phyloP scores from a whole-genome alignment of 1,284 basidiomycete species.

The Ustilago vetiveriae region DNA sequence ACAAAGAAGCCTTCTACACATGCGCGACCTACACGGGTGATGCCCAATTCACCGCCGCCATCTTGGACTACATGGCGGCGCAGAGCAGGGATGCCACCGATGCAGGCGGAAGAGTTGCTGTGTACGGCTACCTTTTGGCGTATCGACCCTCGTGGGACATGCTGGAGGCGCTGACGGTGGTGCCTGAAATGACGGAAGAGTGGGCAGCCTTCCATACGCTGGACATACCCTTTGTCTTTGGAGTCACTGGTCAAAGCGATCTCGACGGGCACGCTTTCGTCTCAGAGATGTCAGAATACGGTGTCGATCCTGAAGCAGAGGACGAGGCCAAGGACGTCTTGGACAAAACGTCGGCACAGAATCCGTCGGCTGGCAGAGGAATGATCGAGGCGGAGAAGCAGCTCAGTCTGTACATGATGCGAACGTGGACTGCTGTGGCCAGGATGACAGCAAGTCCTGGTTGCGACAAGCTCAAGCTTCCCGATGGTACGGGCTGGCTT shows the following conservation, averaged over 20 bases:
- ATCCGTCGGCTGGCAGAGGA: neutral
- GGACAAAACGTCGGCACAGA: neutral
- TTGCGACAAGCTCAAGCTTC: conserved; percentile 3
- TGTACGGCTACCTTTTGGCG: conserved; percentile 40
- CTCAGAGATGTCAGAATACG: conserved; percentile 13
- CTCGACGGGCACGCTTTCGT: conserved; percentile 11
- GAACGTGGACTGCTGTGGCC: conserved; percentile 31
- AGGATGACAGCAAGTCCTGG: neutral
- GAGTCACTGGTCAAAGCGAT: conserved; percentile 9
- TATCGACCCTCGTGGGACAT: conserved; percentile 30
- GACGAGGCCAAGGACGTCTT: neutral
- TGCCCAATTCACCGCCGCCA: conserved; percentile 42
- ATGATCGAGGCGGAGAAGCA: conserved; percentile 30
- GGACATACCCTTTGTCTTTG: conserved; percentile 49
- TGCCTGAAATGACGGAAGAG: conserved; percentile 33
- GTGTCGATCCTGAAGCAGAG: conserved; percentile 23
- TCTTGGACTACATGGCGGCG: conserved; percentile 28
- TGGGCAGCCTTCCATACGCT: conserved; percentile 45
- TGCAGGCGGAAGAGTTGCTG: neutral
- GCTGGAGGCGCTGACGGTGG: conserved; percentile 23
- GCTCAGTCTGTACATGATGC: conserved; percentile 39
- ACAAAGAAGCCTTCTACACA: conserved; percentile 29
- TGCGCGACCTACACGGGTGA: conserved; percentile 54
- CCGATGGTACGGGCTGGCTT: conserved; percentile 20
- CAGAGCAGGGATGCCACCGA: neutral